These are phyloP conservation scores for Schizopora paradoxa DNA, from an alignment of 1,284 basidiomycete genomes.

Conservation along the genomic window DNA sequence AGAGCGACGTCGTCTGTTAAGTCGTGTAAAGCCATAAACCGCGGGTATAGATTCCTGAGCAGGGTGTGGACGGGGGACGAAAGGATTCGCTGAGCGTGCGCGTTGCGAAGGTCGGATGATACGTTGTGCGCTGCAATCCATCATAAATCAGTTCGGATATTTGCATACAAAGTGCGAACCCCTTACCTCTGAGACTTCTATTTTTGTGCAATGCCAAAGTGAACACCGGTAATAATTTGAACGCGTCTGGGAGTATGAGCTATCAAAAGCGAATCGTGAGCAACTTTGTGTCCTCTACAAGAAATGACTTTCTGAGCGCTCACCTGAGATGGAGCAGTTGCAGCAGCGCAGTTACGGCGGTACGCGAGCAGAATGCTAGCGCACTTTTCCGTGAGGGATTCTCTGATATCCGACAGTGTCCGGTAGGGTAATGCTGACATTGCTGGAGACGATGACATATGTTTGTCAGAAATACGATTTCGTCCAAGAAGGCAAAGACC, in stretches of 20 bases:
- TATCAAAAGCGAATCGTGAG: constrained; percentile 28
- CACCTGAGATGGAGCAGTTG: constrained; percentile 79
- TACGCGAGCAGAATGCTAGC: constrained; percentile 85
- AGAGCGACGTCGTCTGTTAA: constrained; percentile 71
- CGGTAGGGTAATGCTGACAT: constrained; percentile 61
- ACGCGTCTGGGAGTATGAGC: constrained; percentile 93
- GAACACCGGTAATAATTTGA: constrained; percentile 85
- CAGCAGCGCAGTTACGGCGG: constrained; percentile 84
- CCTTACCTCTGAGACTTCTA: constrained; percentile 84
- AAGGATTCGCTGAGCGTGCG: constrained; percentile 74
- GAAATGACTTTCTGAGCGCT: too few relatives aligned
- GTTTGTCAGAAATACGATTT: neutral
- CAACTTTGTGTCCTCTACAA: constrained; percentile 5
- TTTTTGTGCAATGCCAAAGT: constrained; percentile 83
- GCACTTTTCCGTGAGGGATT: constrained; percentile 82
- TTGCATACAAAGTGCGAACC: constrained; percentile 4
- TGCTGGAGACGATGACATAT: constrained; percentile 38
- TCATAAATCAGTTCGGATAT: neutral
- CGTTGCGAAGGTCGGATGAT: constrained; percentile 89
- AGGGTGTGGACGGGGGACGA: constrained; percentile 65
- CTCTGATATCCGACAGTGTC: constrained; percentile 73
- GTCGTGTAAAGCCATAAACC: constrained; percentile 86
- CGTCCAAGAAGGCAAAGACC: constrained; percentile 23
- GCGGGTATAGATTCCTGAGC: constrained; percentile 85
- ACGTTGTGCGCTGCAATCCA: constrained; percentile 67